A percentile compares a stretch with the other conserved stretches of the same genome.
These are phyloP conservation scores for Pseudogymnoascus sp. DNA, from an alignment of 2,329 filamentous ascomycete species.

Conservation along the genomic window DNA sequence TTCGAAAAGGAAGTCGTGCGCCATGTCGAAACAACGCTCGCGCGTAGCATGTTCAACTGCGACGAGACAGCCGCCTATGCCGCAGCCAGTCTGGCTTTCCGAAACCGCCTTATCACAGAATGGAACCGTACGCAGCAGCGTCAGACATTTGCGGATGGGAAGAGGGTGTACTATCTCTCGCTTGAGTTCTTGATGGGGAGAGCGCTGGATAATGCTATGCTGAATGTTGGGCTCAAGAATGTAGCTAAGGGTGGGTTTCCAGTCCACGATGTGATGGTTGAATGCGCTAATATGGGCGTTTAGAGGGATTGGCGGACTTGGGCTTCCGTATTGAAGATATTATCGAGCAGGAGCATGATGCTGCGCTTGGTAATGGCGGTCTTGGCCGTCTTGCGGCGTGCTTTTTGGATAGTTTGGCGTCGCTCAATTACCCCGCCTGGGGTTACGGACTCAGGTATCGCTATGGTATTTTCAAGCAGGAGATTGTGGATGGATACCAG, in stretches of 20 bases:
- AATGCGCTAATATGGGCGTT: not conserved
- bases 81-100: conserved; percentile 83
- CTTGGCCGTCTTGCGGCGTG: conserved; percentile 91
- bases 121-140: conserved; percentile 99
- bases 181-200: conserved; percentile 97
- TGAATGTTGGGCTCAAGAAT: conserved; percentile 86
- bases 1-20: conserved; percentile 83
- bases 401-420: conserved; percentile 92
- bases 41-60: conserved; percentile 95
- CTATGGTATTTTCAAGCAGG: conserved; percentile 99
- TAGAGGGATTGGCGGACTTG: conserved; percentile 78
- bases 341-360: conserved; percentile 90
- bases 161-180: conserved; percentile 94
- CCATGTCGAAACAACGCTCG: conserved; percentile 93
- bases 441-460: conserved; percentile 92
- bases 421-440: conserved; percentile 93
- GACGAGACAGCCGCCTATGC: conserved; percentile 90
- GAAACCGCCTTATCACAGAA: conserved; percentile 84
- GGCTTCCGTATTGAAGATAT: conserved; percentile 97
- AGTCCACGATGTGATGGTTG: not conserved
- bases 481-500: conserved; percentile 96
- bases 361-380: conserved; percentile 91
- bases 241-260: conserved; percentile 63
- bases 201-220: conserved; percentile 95
- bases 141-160: conserved; percentile 83